Conservation (phyloP, 2,329 filamentous ascomycete genomes). For the Hypoxylon sp. region DNA sequence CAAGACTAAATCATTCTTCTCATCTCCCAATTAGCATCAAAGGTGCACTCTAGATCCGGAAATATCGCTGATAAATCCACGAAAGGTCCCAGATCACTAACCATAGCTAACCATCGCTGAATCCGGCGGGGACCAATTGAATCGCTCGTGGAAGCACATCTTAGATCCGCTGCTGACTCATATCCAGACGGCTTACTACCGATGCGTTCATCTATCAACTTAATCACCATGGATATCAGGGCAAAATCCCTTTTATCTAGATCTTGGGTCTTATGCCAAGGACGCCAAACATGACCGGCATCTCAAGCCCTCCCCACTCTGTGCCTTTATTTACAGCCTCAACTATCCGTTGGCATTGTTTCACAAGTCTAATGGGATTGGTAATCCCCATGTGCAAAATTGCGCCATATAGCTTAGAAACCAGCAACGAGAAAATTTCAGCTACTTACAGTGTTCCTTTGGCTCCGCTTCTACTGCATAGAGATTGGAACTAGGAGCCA, state of each 20-base stretch:
- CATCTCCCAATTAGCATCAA: constrained; percentile 3
- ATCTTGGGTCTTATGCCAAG: constrained; percentile 13
- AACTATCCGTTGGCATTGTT: constrained; percentile 10
- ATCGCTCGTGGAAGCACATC: neutral
- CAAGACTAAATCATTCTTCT: neutral
- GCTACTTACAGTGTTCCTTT: constrained; percentile 2
- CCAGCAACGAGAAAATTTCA: neutral
- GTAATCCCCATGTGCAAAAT: constrained; percentile 19
- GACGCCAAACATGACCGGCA: constrained; percentile 8
- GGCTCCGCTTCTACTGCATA: constrained; percentile 2
- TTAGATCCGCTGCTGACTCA: constrained; percentile 12
- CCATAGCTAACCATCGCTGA: constrained; percentile 2
- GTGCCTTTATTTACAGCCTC: neutral
- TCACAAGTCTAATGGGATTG: constrained; percentile 18
- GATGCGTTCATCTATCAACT: neutral
- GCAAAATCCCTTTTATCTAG: constrained; percentile 1
- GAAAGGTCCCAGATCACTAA: constrained; percentile 10
- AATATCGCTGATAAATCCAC: constrained; percentile 41
- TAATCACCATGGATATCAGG: neutral
- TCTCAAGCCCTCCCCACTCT: neutral
- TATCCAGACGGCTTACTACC: neutral
- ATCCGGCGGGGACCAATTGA: constrained; percentile 25
- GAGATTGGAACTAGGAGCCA: constrained; percentile 19
- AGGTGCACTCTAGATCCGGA: constrained; percentile 10
- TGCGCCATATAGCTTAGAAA: constrained; percentile 19